Percentiles rank a stretch among this genome's conserved stretches.
These are phyloP conservation scores for Tricholoma saponaceum DNA, from an alignment of 768 basidiomycete species.

Conservation along the genomic window DNA sequence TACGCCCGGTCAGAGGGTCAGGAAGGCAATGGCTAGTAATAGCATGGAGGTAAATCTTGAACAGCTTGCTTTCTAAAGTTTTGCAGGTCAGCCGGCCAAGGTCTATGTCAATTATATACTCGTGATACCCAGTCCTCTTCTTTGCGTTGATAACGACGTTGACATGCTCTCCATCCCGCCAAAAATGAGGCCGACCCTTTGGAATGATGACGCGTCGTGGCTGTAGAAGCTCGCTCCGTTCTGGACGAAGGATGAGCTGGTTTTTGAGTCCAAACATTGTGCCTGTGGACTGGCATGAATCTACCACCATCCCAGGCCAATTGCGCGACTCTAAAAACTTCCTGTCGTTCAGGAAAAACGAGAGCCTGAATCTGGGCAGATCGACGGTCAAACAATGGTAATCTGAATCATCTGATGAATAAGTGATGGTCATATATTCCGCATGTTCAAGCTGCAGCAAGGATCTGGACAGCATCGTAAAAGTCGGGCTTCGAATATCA, in stretches of 20 bases:
- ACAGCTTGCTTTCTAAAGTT: slow-evolving; percentile 28
- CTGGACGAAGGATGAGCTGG: slow-evolving; percentile 32
- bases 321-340: slow-evolving; percentile 35
- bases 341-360: slow-evolving; percentile 32
- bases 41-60: slow-evolving; percentile 40
- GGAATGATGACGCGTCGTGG: slow-evolving; percentile 37
- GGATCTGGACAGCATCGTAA: slow-evolving; percentile 16
- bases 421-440: slow-evolving; percentile 12
- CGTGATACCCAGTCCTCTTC: slow-evolving; percentile 9
- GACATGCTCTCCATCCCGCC: slow-evolving; percentile 19
- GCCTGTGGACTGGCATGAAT: slow-evolving; percentile 35
- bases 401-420: neutral
- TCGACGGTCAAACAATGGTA: slow-evolving; percentile 19
- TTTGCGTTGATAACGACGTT: slow-evolving; percentile 13
- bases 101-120: slow-evolving; percentile 28
- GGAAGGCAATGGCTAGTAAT: slow-evolving; percentile 35
- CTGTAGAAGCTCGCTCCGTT: slow-evolving; percentile 12
- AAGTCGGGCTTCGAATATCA: slow-evolving; percentile 23
- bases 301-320: slow-evolving; percentile 38
- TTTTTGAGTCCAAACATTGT: slow-evolving; percentile 40
- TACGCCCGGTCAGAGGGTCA: slow-evolving; percentile 40
- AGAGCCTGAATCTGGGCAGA: slow-evolving; percentile 37
- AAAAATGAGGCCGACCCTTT: slow-evolving; percentile 20
- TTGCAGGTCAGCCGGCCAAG: slow-evolving; percentile 28
- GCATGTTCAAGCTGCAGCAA: slow-evolving; percentile 17